A percentile compares a stretch with the other conserved stretches of the same genome.
These are phyloP conservation scores for Lupinus albus DNA, from an alignment of 306 rosid genomes.

Conservation along the genomic window DNA sequence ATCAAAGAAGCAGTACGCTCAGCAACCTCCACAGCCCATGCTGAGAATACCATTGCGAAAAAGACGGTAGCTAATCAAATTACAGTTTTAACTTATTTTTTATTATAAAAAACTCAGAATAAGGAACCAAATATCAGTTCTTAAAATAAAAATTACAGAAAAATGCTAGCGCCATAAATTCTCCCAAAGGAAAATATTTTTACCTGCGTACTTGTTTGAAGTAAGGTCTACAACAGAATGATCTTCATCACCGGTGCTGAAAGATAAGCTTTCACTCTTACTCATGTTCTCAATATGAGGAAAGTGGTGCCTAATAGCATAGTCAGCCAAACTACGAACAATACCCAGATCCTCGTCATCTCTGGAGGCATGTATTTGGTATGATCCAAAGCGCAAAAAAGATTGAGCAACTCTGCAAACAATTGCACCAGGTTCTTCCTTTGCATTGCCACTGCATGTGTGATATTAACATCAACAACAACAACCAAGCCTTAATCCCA, in stretches of 20 bases:
- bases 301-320: slow-evolving; percentile 83
- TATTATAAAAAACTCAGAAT: no score
- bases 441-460: slow-evolving; percentile 79
- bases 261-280: slow-evolving; percentile 82
- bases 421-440: slow-evolving; percentile 96
- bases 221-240: slow-evolving; percentile 89
- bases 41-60: slow-evolving; percentile 52
- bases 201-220: slow-evolving; percentile 98
- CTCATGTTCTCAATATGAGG: slow-evolving; percentile 89
- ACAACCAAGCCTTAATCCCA: no score
- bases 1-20: slow-evolving; percentile 91
- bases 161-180: slow-evolving; percentile 1
- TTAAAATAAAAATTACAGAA: no score
- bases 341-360: slow-evolving; percentile 73
- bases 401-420: slow-evolving; percentile 91
- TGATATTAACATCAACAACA: slow-evolving; percentile 34
- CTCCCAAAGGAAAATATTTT: neutral
- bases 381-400: slow-evolving; percentile 95
- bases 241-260: slow-evolving; percentile 74
- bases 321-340: slow-evolving; percentile 85
- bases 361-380: slow-evolving; percentile 86
- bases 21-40: slow-evolving; percentile 92
- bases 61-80: slow-evolving; percentile 20
- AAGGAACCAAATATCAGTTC: no score
- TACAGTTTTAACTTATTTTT: slow-evolving; percentile 19